Evolutionary conservation across 2,329 filamentous ascomycete species (phyloP).

Genomic region (Diaporthe humulicola): DNA sequence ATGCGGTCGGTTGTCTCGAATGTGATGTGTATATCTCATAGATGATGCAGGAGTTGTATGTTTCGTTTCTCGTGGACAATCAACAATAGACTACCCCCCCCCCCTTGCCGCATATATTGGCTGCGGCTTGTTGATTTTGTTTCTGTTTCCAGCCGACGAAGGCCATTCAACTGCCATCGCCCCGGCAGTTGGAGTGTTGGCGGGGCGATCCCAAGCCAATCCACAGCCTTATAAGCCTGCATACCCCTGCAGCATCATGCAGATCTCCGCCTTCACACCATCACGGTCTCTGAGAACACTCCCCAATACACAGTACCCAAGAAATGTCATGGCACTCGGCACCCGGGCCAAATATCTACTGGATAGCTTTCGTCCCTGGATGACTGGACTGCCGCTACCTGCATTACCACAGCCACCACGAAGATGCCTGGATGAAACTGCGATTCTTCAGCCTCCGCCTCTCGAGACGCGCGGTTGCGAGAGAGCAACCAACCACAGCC

Average conservation of each 20-base stretch:
- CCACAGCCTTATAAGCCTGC: constrained; percentile 22
- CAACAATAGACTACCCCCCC: background rate
- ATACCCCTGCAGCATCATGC: constrained; percentile 16
- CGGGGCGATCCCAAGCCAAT: constrained; percentile 32
- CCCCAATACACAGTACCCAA: background rate
- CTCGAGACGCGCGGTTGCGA: constrained; percentile 23
- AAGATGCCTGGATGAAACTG: background rate
- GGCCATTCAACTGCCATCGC: constrained; percentile 17
- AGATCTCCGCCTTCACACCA: constrained; percentile 2
- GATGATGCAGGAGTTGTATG: background rate
- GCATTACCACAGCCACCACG: background rate
- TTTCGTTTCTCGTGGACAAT: background rate
- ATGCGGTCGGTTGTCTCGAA: background rate
- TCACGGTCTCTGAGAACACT: background rate
- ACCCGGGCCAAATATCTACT: background rate
- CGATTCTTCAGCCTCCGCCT: background rate
- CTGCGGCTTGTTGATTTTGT: constrained; percentile 24
- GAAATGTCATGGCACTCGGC: background rate
- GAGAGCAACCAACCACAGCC: constrained; percentile 2
- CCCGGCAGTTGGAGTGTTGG: constrained; percentile 29
- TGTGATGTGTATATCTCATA: background rate
- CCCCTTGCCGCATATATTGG: background rate
- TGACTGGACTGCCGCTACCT: background rate
- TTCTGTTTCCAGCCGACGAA: constrained; percentile 14
- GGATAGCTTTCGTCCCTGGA: background rate